These are phyloP conservation scores for Scenedesmus sp. DNA, from an alignment of 163 green algal species.

Conservation along the genomic window DNA sequence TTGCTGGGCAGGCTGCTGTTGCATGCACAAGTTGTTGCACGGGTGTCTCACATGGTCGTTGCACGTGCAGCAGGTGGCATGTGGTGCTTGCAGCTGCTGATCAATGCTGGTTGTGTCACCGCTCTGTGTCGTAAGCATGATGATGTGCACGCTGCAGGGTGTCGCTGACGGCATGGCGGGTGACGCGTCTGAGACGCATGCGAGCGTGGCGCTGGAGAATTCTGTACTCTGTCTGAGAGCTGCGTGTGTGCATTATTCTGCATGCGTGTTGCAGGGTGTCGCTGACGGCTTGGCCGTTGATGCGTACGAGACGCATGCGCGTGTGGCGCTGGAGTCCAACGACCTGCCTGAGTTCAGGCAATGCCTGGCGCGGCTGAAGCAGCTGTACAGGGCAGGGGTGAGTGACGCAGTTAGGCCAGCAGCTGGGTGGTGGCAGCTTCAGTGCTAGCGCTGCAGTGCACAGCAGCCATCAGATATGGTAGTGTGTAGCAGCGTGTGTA, in stretches of 20 bases:
- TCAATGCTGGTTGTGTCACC: not conserved
- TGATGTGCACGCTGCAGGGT: not conserved
- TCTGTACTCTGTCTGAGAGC: too few relatives aligned
- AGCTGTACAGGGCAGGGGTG: constrained; percentile 72
- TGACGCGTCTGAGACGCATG: not conserved
- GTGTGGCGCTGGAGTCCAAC: constrained; percentile 73
- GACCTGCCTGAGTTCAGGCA: constrained; percentile 78
- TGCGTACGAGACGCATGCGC: constrained; percentile 78
- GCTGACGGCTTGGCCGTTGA: constrained; percentile 63
- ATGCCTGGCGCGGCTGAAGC: constrained; percentile 73
- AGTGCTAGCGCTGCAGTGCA: too few relatives aligned
- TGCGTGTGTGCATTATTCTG: not conserved
- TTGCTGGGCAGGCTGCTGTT: not conserved
- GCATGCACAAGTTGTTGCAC: not conserved
- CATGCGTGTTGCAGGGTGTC: constrained; percentile 50
- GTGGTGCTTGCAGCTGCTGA: not conserved
- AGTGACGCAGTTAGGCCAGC: not conserved
- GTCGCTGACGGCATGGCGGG: not conserved
- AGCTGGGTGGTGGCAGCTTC: too few relatives aligned
- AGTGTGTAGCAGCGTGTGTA: not conserved
- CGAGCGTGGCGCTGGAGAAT: too few relatives aligned
- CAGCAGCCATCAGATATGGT: not conserved
- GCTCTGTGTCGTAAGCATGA: not conserved
- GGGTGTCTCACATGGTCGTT: not conserved
- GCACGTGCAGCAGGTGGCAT: not conserved